Conservation (phyloP, 2,329 filamentous ascomycete genomes). For the Cryphonectria carpinicola region DNA sequence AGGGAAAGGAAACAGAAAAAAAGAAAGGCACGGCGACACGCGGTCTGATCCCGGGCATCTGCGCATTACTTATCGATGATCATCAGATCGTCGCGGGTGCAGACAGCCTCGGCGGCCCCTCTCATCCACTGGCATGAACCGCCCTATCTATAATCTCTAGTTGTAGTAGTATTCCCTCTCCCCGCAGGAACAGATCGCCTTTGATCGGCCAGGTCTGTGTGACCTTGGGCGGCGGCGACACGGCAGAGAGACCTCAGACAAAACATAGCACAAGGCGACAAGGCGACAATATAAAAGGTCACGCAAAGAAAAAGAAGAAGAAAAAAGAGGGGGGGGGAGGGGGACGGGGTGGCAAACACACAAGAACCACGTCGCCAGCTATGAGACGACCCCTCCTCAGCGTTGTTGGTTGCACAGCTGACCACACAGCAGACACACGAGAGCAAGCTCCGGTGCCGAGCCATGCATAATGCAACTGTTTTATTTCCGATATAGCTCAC, state of each 20-base stretch:
- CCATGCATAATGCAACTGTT: neutral
- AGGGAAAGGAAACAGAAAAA: no score
- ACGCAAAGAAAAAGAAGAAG: no score
- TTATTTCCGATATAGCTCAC: neutral
- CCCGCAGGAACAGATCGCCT: constrained; percentile 16
- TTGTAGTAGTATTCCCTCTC: neutral
- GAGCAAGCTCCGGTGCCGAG: neutral
- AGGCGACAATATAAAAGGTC: neutral
- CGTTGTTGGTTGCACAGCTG: neutral
- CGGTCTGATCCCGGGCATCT: constrained; percentile 6
- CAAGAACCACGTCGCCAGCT: neutral
- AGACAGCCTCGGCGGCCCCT: constrained; percentile 1
- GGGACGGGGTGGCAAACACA: neutral
- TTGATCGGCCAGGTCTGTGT: constrained; percentile 30
- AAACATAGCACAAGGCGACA: neutral
- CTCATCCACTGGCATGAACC: constrained; percentile 2
- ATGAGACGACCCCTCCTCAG: neutral
- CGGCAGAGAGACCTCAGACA: constrained; percentile 13
- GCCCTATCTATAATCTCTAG: constrained; percentile 18
- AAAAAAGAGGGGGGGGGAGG: no score
- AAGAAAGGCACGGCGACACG: neutral
- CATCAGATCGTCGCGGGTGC: constrained; percentile 17
- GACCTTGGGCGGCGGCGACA: constrained; percentile 41
- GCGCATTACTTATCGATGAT: constrained; percentile 14
- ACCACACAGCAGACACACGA: neutral